phyloP scores from a whole-genome alignment of 2,329 filamentous ascomycete species.

The Chaetomiaceae sp. region DNA sequence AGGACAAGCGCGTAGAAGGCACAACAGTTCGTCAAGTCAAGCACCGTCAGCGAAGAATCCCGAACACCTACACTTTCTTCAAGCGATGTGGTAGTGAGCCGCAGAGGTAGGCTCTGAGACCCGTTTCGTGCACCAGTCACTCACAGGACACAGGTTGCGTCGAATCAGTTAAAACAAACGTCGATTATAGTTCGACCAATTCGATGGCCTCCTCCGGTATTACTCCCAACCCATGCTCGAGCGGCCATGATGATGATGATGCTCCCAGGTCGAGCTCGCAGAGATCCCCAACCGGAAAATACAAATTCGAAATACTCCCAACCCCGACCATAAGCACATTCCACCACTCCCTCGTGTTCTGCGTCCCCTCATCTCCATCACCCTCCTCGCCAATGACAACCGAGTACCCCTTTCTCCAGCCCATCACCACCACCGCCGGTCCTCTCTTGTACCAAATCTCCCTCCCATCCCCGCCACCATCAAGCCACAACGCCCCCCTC shows the following conservation, averaged over 20 bases:
- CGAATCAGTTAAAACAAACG: too few relatives aligned
- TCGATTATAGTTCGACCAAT: background rate
- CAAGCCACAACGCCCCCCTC: background rate
- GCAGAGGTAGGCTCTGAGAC: too few relatives aligned
- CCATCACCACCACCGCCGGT: background rate
- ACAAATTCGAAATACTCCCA: constrained; percentile 16
- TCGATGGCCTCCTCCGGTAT: background rate
- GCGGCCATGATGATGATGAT: background rate
- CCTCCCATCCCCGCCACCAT: background rate
- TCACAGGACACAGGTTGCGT: too few relatives aligned
- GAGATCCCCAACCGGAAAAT: constrained; percentile 18
- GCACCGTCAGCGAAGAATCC: too few relatives aligned
- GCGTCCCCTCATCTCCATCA: background rate
- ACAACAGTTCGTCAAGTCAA: too few relatives aligned
- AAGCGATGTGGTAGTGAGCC: too few relatives aligned
- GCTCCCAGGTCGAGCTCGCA: constrained; percentile 12
- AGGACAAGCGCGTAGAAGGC: too few relatives aligned
- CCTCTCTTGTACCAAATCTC: background rate
- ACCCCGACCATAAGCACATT: constrained; percentile 1
- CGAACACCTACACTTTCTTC: too few relatives aligned
- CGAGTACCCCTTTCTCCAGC: background rate
- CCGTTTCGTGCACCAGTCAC: too few relatives aligned
- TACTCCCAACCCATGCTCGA: background rate
- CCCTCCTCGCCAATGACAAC: background rate
- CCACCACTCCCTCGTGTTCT: constrained; percentile 3